Evolutionary conservation across 768 basidiomycete species (phyloP).

Genomic region (Leccinum olivaceopallidum): DNA sequence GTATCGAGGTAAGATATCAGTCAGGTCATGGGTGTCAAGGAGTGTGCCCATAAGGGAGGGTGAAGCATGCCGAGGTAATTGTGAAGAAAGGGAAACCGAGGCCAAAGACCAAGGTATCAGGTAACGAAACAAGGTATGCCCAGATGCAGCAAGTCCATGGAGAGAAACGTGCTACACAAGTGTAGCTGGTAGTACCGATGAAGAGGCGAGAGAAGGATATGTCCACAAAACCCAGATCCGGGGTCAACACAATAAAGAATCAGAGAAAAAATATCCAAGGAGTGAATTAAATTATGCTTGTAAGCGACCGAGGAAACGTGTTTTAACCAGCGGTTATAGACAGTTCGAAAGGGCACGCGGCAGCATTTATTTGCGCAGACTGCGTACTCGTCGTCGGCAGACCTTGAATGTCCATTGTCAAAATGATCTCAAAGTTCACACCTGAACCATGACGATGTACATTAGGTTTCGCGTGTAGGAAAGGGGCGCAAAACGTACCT

Average conservation of each 20-base stretch:
- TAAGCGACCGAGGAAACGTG: neutral
- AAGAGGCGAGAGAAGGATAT: neutral
- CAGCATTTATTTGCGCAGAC: slow-evolving; percentile 58
- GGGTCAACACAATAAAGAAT: slow-evolving; percentile 7
- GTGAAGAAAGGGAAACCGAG: neutral
- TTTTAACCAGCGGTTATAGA: slow-evolving; percentile 49
- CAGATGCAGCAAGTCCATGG: slow-evolving; percentile 7
- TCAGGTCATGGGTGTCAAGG: slow-evolving; percentile 7
- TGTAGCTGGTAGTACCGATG: neutral
- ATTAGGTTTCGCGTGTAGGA: neutral
- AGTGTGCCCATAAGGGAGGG: slow-evolving; percentile 4
- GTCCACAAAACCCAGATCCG: slow-evolving; percentile 12
- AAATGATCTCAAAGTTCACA: slow-evolving; percentile 63
- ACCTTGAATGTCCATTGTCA: slow-evolving; percentile 71
- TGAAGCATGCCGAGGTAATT: neutral
- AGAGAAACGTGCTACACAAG: neutral
- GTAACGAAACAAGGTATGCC: neutral
- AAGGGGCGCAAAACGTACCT: slow-evolving; percentile 44
- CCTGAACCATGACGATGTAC: slow-evolving; percentile 21
- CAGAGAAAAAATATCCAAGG: slow-evolving; percentile 18
- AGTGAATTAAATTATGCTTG: neutral
- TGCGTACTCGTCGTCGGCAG: slow-evolving; percentile 53
- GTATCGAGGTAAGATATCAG: slow-evolving; percentile 9
- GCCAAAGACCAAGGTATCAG: slow-evolving; percentile 2
- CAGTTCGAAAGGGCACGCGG: slow-evolving; percentile 70